Base-by-base conservation (phyloP, 2,329 filamentous ascomycete species). In the Fusarium haematococcum region DNA sequence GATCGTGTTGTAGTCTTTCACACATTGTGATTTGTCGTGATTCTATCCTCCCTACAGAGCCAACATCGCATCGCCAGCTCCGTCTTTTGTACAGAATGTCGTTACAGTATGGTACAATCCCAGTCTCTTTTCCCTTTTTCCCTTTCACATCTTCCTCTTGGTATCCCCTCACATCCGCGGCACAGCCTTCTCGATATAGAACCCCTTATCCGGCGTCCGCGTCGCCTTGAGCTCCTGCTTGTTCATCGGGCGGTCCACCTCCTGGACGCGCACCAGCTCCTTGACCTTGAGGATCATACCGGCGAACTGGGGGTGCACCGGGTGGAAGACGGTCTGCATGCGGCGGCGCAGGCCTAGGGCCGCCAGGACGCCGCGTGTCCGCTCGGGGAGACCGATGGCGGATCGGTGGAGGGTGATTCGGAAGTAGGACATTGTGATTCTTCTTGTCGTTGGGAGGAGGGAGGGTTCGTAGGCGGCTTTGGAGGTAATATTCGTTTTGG, bases 201-300 rank as follows among this genome's bases (percentile, higher is more conserved):
- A 98, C 2, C 95, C 95, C 1, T 88, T 86, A 70, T 96, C 94
- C 4, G 95, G 95, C 83, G 88, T 91, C 82, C 95, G 86, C 84
- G 90, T 87, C 61, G 88, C 89, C 84, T 91, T 91, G 79, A 97
- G 88, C 86, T 97, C 90, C 65, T 85, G 83, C 80, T 91, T 90
- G 9, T 88, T 92, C 84, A 94, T 81, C 35, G 88, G 83, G 71
- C 85, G 82, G 37, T 92, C 91, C 52, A 97, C 94, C 85, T 97
- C 95, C 76, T 91, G 87, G 39, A 98, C 95, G 63, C 90, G 88
- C 54, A 98, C 94, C 73, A 98, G 87, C 85, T 98, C 95, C 87
- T 98, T 98, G 78, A 98, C 95, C 84, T 93, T 93, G 88, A 98
- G 93, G 80, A 98, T 94, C 86, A 97, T 95, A 81, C 95, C 95